phyloP scores from a whole-genome alignment of 2,329 filamentous ascomycete genomes.

The Aspergillus alliaceus region DNA sequence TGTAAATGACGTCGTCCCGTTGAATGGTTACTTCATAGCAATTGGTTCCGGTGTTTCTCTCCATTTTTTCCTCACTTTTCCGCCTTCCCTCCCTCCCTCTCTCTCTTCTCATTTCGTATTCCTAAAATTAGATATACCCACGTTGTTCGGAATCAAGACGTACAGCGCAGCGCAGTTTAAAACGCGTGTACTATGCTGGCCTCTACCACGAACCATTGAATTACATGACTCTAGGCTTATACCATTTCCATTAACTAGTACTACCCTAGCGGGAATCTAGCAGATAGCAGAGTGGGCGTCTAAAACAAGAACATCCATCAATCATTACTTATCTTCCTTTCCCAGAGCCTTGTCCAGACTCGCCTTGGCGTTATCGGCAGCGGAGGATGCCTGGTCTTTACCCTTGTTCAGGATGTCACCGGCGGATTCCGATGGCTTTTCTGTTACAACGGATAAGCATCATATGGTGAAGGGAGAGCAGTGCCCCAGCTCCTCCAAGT shows the following conservation, averaged over 20 bases:
- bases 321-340: neutral
- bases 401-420: neutral
- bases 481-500: neutral
- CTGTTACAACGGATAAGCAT: neutral
- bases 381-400: constrained; percentile 5
- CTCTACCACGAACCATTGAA: neutral
- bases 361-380: constrained; percentile 3
- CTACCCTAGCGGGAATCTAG: neutral
- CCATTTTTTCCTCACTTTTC: neutral
- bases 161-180: neutral
- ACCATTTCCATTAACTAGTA: neutral
- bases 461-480: neutral
- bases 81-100: neutral
- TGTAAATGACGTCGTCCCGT: constrained; percentile 27
- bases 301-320: no score
- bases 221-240: neutral
- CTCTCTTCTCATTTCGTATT: neutral
- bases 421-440: neutral
- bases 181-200: no score
- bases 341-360: neutral
- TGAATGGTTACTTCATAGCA: neutral
- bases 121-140: constrained; percentile 13
- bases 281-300: neutral
- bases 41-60: neutral
- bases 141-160: neutral